Evolutionary conservation across 2,329 filamentous ascomycete species (phyloP).

Genomic region (Chaetomium sp.): DNA sequence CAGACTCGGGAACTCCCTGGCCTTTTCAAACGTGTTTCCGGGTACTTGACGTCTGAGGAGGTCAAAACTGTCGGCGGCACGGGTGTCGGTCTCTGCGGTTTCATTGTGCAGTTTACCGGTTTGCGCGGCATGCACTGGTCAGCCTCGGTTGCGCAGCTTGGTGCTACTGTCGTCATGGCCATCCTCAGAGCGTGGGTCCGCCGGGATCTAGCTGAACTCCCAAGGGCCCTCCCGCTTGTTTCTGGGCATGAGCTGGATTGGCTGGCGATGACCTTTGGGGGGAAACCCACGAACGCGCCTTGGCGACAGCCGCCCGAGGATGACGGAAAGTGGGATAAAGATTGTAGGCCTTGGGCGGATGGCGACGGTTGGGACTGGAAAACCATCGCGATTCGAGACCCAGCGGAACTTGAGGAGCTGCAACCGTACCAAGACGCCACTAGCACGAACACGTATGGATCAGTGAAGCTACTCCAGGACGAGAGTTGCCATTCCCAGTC

Average conservation of each 20-base stretch:
- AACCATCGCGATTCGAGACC: neutral
- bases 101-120: conserved; percentile 1
- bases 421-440: neutral
- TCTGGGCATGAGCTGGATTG: conserved; percentile 2
- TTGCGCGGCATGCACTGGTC: conserved; percentile 8
- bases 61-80: neutral
- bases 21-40: no score
- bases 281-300: neutral
- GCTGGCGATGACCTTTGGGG: conserved; percentile 1
- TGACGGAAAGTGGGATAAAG: no score
- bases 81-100: neutral
- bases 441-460: no score
- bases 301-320: neutral
- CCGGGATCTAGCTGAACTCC: neutral
- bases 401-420: neutral
- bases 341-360: no score
- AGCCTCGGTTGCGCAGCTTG: conserved; percentile 2
- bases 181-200: neutral
- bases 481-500: neutral
- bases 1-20: no score
- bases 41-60: neutral
- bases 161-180: neutral
- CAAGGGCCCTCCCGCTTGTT: neutral
- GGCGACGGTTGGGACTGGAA: neutral
- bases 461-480: no score